These are phyloP conservation scores for Ziziphus jujuba DNA, from an alignment of 306 rosid species.

Conservation along the genomic window DNA sequence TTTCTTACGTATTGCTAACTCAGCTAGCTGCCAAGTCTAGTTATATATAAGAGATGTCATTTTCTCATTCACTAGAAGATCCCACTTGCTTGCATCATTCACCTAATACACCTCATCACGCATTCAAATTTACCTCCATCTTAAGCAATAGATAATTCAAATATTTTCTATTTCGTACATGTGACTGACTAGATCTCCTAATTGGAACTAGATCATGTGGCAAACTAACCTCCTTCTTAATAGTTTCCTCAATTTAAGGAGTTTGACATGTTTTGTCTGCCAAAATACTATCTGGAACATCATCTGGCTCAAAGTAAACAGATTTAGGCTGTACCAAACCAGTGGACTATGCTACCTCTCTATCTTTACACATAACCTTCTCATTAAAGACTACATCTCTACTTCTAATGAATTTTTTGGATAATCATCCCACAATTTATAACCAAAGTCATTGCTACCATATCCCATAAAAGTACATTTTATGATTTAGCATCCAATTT, in stretches of 20 bases:
- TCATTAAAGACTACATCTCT: background rate
- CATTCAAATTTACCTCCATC: too few species aligned
- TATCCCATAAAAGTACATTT: background rate
- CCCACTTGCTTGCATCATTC: background rate
- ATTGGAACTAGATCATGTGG: background rate
- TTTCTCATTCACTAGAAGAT: background rate
- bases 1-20: background rate
- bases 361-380: background rate
- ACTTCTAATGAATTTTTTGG: background rate
- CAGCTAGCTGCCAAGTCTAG: background rate
- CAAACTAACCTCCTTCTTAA: too few species aligned
- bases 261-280: too few species aligned
- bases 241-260: background rate
- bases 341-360: background rate
- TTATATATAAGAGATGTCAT: background rate
- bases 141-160: too few species aligned
- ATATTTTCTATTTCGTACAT: background rate
- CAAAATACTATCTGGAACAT: background rate
- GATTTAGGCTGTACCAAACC: background rate
- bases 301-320: background rate
- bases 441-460: background rate
- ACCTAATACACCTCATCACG: background rate
- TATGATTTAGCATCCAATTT: background rate
- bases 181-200: background rate
- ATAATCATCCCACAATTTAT: background rate